A percentile compares a stretch with the other conserved stretches of the same genome.
phyloP scores from a whole-genome alignment of 2,329 filamentous ascomycete species.

The Arthrobotrys megalospora region DNA sequence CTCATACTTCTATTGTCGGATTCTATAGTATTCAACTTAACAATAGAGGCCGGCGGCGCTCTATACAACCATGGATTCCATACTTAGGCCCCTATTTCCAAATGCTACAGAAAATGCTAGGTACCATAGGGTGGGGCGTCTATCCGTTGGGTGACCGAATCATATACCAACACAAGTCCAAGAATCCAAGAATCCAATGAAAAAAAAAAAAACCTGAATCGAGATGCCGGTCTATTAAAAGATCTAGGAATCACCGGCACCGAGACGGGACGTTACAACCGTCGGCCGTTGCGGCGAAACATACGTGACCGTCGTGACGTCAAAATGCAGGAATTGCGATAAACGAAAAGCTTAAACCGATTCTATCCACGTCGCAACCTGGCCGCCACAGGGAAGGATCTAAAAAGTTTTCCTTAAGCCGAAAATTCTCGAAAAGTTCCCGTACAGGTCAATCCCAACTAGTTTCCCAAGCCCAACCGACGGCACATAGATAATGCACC shows the following conservation, averaged over 20 bases:
- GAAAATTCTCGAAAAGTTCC: slow-evolving; percentile 40
- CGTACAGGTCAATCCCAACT: slow-evolving; percentile 16
- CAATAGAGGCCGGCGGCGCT: too few species aligned
- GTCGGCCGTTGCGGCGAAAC: slow-evolving; percentile 11
- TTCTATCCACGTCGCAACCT: slow-evolving; percentile 7
- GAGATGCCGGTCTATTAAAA: neutral
- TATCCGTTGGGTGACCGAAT: too few species aligned
- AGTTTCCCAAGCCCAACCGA: slow-evolving; percentile 26
- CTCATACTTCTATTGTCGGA: too few species aligned
- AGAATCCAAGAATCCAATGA: too few species aligned
- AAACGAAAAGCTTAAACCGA: slow-evolving; percentile 41
- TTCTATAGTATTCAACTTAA: too few species aligned
- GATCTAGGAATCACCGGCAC: neutral
- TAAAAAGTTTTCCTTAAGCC: slow-evolving; percentile 24
- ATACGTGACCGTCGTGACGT: slow-evolving; percentile 33
- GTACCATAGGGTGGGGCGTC: too few species aligned
- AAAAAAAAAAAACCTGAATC: too few species aligned
- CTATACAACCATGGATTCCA: too few species aligned
- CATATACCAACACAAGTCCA: too few species aligned
- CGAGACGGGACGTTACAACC: neutral
- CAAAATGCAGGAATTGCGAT: slow-evolving; percentile 17
- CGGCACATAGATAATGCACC: slow-evolving; percentile 13
- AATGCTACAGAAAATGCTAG: too few species aligned
- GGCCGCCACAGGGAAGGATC: slow-evolving; percentile 10
- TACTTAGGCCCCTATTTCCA: too few species aligned